Evolutionary conservation across 495 filamentous ascomycete genomes (phyloP).

Genomic region (Neurospora sp.): DNA sequence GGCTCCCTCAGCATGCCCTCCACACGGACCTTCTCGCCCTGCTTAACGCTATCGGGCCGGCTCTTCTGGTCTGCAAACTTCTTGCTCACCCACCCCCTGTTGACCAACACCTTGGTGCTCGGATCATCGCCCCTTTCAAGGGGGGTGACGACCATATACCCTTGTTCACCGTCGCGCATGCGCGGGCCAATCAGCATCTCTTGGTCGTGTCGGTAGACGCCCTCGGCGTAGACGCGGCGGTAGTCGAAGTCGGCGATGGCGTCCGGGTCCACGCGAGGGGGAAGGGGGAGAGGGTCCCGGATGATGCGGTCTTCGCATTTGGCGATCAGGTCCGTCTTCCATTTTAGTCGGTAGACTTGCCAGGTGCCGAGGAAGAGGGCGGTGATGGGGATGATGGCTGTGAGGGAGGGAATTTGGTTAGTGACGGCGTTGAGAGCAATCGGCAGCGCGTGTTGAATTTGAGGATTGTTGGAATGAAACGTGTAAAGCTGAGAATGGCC

Average conservation of each 20-base stretch:
- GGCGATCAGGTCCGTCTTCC: slow-evolving; percentile 89
- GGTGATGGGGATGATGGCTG: slow-evolving; percentile 82
- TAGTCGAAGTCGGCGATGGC: slow-evolving; percentile 88
- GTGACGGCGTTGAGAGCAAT: not conserved
- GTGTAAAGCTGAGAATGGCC: not conserved
- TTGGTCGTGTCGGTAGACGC: slow-evolving; percentile 69
- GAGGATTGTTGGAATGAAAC: not conserved
- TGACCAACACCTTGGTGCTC: slow-evolving; percentile 58
- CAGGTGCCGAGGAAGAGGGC: slow-evolving; percentile 85
- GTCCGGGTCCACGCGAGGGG: slow-evolving; percentile 65
- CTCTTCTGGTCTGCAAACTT: slow-evolving; percentile 52
- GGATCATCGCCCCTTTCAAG: slow-evolving; percentile 52
- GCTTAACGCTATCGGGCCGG: slow-evolving; percentile 50
- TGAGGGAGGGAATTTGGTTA: not conserved
- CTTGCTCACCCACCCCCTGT: slow-evolving; percentile 82
- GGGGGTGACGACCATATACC: slow-evolving; percentile 84
- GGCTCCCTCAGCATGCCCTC: slow-evolving; percentile 81
- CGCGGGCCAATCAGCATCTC: slow-evolving; percentile 95
- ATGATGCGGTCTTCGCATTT: slow-evolving; percentile 83
- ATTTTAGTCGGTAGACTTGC: slow-evolving; percentile 87
- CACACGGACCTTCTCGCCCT: slow-evolving; percentile 55
- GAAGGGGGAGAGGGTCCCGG: slow-evolving; percentile 76
- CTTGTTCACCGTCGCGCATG: slow-evolving; percentile 78
- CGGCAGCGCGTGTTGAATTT: not conserved
- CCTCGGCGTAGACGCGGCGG: slow-evolving; percentile 70